Evolutionary conservation across 2,329 filamentous ascomycete genomes (phyloP).

Genomic region (Chrysoporthe puriensis): DNA sequence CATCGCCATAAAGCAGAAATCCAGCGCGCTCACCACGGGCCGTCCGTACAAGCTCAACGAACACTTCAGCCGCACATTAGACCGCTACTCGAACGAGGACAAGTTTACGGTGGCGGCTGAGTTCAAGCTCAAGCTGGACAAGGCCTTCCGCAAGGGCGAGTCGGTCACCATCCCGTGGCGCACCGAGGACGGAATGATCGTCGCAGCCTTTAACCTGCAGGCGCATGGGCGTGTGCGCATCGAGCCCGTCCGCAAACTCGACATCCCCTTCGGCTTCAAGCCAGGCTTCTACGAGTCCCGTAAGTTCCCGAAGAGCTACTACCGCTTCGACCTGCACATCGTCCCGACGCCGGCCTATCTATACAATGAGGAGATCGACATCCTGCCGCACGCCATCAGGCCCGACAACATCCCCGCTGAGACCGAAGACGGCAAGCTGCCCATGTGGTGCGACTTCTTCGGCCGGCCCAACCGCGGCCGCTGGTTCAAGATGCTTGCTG

Average conservation of each 20-base stretch:
- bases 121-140: slow-evolving; percentile 65
- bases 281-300: slow-evolving; percentile 73
- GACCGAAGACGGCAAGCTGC: slow-evolving; percentile 56
- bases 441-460: slow-evolving; percentile 75
- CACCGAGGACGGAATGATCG: slow-evolving; percentile 66
- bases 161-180: slow-evolving; percentile 56
- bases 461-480: slow-evolving; percentile 59
- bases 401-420: slow-evolving; percentile 45
- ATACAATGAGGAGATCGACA: slow-evolving; percentile 38
- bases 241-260: slow-evolving; percentile 57
- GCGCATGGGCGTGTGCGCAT: slow-evolving; percentile 60
- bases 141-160: slow-evolving; percentile 49
- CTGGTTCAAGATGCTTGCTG: slow-evolving; percentile 67
- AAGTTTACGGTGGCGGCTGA: slow-evolving; percentile 61
- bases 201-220: slow-evolving; percentile 69
- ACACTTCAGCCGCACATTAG: slow-evolving; percentile 58
- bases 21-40: slow-evolving; percentile 59
- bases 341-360: slow-evolving; percentile 62
- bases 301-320: slow-evolving; percentile 66
- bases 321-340: slow-evolving; percentile 66
- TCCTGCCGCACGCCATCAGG: slow-evolving; percentile 33
- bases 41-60: slow-evolving; percentile 67
- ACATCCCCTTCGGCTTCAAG: slow-evolving; percentile 71
- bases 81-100: slow-evolving; percentile 56
- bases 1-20: slow-evolving; percentile 64